Evolutionary conservation across 495 filamentous ascomycete species (phyloP), one percentile per base, ranked within the genome.

Genomic region (Aspergillus cristatus): DNA sequence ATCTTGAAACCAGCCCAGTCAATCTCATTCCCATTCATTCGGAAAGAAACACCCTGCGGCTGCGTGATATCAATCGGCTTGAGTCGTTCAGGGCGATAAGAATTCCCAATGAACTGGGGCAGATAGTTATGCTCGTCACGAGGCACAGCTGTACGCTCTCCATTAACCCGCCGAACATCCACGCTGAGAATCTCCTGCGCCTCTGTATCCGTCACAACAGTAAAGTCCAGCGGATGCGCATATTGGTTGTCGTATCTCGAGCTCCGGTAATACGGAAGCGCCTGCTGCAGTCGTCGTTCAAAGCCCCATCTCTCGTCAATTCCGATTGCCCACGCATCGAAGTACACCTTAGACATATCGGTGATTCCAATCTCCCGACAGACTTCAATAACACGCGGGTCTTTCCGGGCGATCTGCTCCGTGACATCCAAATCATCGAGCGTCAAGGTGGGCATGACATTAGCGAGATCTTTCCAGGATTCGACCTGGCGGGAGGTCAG

Each of bases 111-210:
- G 39, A 57, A 62, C 14, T 60, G 42, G 13, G 72, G 65, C 4
- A 66, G 58, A 20, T 72, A 62, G 46, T 74, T 65, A 57, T 72
- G 81, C 29, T 74, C 70, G 31, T 62, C 42, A 8, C 73, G 60
- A 7, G 65, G 66, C 20, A 71, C 70, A 28, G 76, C 60, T 1
- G 67, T 79, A 35, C 70, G 68, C 50, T 84, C 77, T 2, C 62
- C 67, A 10, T 82, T 81, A 58, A 94, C 90, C 51, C 83, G 79
- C 58, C 86, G 82, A 41, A 87, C 81, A 66, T 91, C 85, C 70
- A 93, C 86, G 52, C 85, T 86, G 53, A 94, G 81, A 38, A 94
- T 82, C 67, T 94, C 86, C 62, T 94, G 86, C 42, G 81, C 89
- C 74, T 93, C 86, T 45, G 86, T 94, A 48, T 63, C 57, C 24